Conservation (phyloP, 2,329 filamentous ascomycete genomes). For the Cladosporium oxysporum region DNA sequence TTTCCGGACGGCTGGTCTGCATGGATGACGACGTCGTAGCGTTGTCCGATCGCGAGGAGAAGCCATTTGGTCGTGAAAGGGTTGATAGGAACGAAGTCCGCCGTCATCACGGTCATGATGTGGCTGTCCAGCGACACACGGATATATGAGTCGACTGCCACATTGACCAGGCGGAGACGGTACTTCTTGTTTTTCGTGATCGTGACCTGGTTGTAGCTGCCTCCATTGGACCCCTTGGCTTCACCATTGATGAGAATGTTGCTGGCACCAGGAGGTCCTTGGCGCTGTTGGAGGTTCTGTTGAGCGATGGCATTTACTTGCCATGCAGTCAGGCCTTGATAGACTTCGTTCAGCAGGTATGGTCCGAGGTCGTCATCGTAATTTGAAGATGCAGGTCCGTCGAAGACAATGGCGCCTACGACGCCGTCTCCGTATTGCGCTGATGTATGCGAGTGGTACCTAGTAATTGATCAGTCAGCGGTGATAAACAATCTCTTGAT, state of each 20-base stretch:
- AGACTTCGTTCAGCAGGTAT: conserved; percentile 36
- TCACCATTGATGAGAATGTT: conserved; percentile 47
- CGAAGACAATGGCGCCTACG: conserved; percentile 43
- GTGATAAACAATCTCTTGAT: background rate
- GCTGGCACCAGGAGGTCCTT: conserved; percentile 44
- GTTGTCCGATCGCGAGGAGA: conserved; percentile 46
- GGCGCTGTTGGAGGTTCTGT: conserved; percentile 33
- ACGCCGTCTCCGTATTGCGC: conserved; percentile 48
- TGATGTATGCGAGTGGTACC: conserved; percentile 46
- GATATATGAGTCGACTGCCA: conserved; percentile 47
- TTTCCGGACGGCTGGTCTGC: conserved; percentile 46
- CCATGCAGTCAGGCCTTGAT: conserved; percentile 31
- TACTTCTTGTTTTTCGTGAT: conserved; percentile 43
- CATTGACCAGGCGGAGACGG: conserved; percentile 49
- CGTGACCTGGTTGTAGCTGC: conserved; percentile 29
- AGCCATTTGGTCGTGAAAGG: conserved; percentile 37
- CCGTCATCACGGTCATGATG: conserved; percentile 39
- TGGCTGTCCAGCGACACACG: conserved; percentile 41
- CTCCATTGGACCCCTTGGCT: conserved; percentile 40
- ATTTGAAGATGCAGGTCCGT: conserved; percentile 46
- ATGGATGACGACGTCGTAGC: conserved; percentile 50
- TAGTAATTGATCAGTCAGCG: background rate
- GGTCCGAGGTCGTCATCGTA: conserved; percentile 41
- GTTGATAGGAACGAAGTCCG: conserved; percentile 42
- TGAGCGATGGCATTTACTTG: conserved; percentile 34